Percentiles rank a stretch among this genome's conserved stretches.
phyloP scores from a whole-genome alignment of 169 alveolate genomes.

The Babesia gibsoni region DNA sequence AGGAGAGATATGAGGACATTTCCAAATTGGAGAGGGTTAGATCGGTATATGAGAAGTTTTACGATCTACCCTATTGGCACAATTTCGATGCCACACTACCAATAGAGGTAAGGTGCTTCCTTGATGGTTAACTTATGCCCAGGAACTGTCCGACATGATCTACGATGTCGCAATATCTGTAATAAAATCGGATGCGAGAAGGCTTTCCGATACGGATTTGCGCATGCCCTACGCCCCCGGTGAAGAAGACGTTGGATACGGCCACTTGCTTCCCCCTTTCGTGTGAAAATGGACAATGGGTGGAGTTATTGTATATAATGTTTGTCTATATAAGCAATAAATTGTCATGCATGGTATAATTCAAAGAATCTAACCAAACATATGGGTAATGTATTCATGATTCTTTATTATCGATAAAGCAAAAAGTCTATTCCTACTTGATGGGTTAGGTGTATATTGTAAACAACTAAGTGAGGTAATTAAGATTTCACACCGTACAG shows the following conservation, averaged over 20 bases:
- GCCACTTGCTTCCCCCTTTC: conserved; percentile 23
- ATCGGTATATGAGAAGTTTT: conserved; percentile 39
- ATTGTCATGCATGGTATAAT: too few relatives aligned
- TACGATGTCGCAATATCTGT: neutral
- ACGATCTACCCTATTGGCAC: conserved; percentile 49
- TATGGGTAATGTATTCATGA: too few relatives aligned
- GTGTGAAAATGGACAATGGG: neutral
- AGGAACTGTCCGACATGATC: neutral
- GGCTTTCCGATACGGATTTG: conserved; percentile 20
- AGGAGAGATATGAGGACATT: conserved; percentile 38
- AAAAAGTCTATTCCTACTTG: too few relatives aligned
- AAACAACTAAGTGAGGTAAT: too few relatives aligned
- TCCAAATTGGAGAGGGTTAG: conserved; percentile 29
- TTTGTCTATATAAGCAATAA: too few relatives aligned
- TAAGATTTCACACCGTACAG: too few relatives aligned
- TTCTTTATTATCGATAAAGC: too few relatives aligned
- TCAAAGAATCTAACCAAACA: too few relatives aligned
- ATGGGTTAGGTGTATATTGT: too few relatives aligned
- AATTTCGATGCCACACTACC: conserved; percentile 26
- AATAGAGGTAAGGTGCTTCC: conserved; percentile 3
- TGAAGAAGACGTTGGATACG: neutral
- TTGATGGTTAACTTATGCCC: neutral
- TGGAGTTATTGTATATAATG: too few relatives aligned
- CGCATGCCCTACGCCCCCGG: conserved; percentile 7
- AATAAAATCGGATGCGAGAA: neutral